A percentile compares a stretch with the other conserved stretches of the same genome.
phyloP scores from a whole-genome alignment of 768 basidiomycete genomes.

The Tulasnella sp. region DNA sequence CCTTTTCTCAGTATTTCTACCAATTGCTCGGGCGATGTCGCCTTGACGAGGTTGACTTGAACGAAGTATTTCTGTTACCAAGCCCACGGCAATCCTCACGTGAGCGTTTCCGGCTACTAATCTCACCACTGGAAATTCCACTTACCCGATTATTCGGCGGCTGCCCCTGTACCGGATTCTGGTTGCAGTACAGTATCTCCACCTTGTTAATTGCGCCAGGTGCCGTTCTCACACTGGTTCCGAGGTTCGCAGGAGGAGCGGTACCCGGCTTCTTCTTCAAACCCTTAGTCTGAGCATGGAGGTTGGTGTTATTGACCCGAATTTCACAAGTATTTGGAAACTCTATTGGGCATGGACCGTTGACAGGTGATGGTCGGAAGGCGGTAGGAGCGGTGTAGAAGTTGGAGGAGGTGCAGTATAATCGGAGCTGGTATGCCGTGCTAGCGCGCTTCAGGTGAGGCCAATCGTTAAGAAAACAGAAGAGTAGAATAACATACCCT shows the following conservation, averaged over 20 bases:
- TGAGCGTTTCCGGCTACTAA: neutral
- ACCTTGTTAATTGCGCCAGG: constrained; percentile 63
- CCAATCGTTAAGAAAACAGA: neutral
- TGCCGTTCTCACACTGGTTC: constrained; percentile 49
- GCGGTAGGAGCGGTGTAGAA: constrained; percentile 60
- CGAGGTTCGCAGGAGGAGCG: constrained; percentile 82
- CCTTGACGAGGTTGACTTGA: constrained; percentile 81
- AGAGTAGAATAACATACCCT: constrained; percentile 37
- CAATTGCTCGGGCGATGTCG: constrained; percentile 67
- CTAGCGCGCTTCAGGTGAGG: constrained; percentile 45
- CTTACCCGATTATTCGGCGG: constrained; percentile 27
- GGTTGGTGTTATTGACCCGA: constrained; percentile 70
- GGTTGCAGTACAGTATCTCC: constrained; percentile 91
- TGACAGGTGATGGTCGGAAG: constrained; percentile 51
- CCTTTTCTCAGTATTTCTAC: constrained; percentile 70
- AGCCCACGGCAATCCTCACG: constrained; percentile 1
- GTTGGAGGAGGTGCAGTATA: constrained; percentile 86
- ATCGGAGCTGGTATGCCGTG: constrained; percentile 73
- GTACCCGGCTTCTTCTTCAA: constrained; percentile 95
- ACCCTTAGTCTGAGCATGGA: constrained; percentile 81
- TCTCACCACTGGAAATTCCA: neutral
- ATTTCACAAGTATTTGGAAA: constrained; percentile 93
- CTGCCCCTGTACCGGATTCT: constrained; percentile 41
- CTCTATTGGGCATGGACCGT: constrained; percentile 64
- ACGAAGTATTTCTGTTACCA: constrained; percentile 77